Evolutionary conservation across 169 alveolate species (phyloP).

Genomic region (Cystoisospora suis): DNA sequence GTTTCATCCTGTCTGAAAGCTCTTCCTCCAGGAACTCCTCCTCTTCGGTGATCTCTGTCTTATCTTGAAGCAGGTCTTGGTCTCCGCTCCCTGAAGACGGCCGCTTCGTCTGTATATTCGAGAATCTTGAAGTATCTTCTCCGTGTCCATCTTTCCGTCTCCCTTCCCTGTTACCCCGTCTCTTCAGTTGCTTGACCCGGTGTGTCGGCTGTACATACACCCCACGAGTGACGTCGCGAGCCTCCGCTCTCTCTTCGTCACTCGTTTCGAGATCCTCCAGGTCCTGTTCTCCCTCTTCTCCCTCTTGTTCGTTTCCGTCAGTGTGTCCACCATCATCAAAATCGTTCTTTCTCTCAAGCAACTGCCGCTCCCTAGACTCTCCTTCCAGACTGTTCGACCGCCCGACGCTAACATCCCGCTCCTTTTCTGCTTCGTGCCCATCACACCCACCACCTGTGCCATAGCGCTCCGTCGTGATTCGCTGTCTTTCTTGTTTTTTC

Average conservation of each 20-base stretch:
- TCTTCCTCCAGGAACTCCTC: neutral
- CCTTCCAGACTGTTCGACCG: neutral
- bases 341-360: neutral
- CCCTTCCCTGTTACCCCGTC: neutral
- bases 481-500: no score
- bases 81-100: neutral
- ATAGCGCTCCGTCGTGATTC: no score
- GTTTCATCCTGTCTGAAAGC: neutral
- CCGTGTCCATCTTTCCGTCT: neutral
- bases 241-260: slow-evolving; percentile 40
- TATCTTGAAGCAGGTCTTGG: neutral
- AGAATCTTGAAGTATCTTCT: neutral
- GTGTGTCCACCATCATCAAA: neutral
- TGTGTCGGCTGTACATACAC: slow-evolving; percentile 40
- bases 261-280: slow-evolving; percentile 42
- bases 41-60: neutral
- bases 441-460: no score
- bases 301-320: slow-evolving; percentile 5
- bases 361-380: neutral
- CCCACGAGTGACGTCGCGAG: neutral
- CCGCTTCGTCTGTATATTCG: neutral
- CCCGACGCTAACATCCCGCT: neutral
- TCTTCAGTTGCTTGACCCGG: slow-evolving; percentile 2
- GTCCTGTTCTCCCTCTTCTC: slow-evolving; percentile 12
- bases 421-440: neutral